These are phyloP conservation scores for Pleomassaria siparia DNA, from an alignment of 2,329 filamentous ascomycete species.

Conservation along the genomic window DNA sequence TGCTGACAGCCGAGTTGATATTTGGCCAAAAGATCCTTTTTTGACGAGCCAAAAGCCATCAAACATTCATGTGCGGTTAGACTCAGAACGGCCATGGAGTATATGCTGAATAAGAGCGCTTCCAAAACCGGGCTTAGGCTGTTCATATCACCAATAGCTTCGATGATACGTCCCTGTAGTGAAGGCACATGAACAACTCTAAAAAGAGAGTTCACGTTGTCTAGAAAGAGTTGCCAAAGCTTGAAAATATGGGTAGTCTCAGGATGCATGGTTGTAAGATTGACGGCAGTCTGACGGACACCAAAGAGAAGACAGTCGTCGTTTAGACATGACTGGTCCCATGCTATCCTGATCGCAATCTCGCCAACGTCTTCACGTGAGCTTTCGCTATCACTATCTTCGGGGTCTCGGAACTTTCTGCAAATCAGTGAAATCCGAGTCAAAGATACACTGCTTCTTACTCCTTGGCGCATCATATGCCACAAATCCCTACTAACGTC, in stretches of 20 bases:
- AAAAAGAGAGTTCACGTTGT: conserved; percentile 36
- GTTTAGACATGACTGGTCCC: conserved; percentile 47
- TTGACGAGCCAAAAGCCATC: conserved; percentile 54
- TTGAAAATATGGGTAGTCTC: conserved; percentile 65
- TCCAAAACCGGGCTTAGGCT: conserved; percentile 58
- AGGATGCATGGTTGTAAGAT: conserved; percentile 65
- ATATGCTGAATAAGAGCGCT: conserved; percentile 48
- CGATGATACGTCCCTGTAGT: conserved; percentile 59
- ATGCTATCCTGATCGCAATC: conserved; percentile 47
- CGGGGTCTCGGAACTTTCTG: conserved; percentile 20
- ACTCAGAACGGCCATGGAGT: conserved; percentile 45
- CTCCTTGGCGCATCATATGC: conserved; percentile 49
- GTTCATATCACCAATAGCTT: conserved; percentile 58
- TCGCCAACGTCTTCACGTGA: conserved; percentile 40
- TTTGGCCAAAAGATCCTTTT: conserved; percentile 54
- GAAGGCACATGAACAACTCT: conserved; percentile 34
- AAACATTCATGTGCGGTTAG: conserved; percentile 59
- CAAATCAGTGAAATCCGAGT: neutral
- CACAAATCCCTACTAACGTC: conserved; percentile 48
- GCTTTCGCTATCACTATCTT: conserved; percentile 20
- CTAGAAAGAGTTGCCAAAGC: conserved; percentile 74
- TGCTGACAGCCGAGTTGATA: conserved; percentile 65
- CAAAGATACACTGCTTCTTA: conserved; percentile 23
- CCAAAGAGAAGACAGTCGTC: conserved; percentile 59
- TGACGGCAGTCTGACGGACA: conserved; percentile 54